Percentiles rank a stretch among this genome's conserved stretches.
Conservation (phyloP, 2,329 filamentous ascomycete genomes). For the Fusarium papillatum region DNA sequence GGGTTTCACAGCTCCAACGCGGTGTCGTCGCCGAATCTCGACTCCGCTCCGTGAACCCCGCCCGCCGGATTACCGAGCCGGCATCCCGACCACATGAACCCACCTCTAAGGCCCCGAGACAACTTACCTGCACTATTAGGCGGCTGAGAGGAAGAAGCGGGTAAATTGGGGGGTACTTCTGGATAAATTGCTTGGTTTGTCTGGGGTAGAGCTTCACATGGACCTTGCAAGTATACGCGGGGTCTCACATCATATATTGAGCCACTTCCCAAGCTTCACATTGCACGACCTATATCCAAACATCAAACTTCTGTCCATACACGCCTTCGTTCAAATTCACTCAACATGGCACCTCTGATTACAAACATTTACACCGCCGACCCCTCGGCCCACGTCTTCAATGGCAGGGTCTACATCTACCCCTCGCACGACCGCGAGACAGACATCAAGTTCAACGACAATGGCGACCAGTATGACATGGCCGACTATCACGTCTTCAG, state of each 20-base stretch:
- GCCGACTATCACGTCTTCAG: slow-evolving; percentile 86
- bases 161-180: slow-evolving; percentile 37
- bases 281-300: neutral
- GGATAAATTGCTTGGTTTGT: slow-evolving; percentile 38
- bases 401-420: slow-evolving; percentile 82
- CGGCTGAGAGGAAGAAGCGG: slow-evolving; percentile 31
- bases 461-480: slow-evolving; percentile 91
- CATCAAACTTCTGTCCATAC: neutral
- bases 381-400: slow-evolving; percentile 85
- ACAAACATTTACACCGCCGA: slow-evolving; percentile 85
- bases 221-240: slow-evolving; percentile 28
- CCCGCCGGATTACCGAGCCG: slow-evolving; percentile 33
- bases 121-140: neutral
- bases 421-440: slow-evolving; percentile 86
- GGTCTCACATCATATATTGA: slow-evolving; percentile 31
- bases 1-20: neutral
- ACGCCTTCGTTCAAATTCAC: neutral
- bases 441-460: slow-evolving; percentile 82
- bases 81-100: slow-evolving; percentile 21
- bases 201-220: slow-evolving; percentile 25
- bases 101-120: slow-evolving; percentile 10
- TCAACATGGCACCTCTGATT: slow-evolving; percentile 70
- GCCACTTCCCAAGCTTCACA: neutral
- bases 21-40: neutral
- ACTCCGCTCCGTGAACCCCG: neutral